A percentile compares a stretch with the other conserved stretches of the same genome.
Conservation (phyloP, 441 rosid species). For the Populus hybrid region DNA sequence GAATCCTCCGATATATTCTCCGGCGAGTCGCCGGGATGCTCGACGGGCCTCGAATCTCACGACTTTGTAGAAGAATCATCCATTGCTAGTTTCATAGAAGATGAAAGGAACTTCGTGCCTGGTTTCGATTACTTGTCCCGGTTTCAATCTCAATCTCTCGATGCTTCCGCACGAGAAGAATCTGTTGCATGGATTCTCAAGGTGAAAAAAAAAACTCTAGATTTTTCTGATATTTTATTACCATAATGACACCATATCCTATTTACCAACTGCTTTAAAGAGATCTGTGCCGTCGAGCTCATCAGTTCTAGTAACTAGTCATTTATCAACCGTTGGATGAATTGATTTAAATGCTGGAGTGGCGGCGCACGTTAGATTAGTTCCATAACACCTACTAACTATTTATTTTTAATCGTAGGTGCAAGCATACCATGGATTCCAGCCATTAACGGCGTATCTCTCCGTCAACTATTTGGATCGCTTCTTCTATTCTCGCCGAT, state of each 20-base stretch:
- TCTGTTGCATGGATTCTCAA: slow-evolving; percentile 96
- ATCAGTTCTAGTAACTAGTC: background rate
- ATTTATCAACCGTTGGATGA: slow-evolving; percentile 11
- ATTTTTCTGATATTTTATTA: slow-evolving; percentile 1
- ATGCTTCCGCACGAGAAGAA: slow-evolving; percentile 78
- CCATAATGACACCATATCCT: slow-evolving; percentile 14
- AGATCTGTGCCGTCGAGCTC: slow-evolving; percentile 27
- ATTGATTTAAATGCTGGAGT: background rate
- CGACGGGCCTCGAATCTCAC: slow-evolving; percentile 59
- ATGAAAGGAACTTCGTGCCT: slow-evolving; percentile 77
- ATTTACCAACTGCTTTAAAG: background rate
- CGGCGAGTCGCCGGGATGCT: slow-evolving; percentile 64
- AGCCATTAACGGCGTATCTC: slow-evolving; percentile 89
- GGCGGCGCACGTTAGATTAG: slow-evolving; percentile 1
- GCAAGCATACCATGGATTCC: slow-evolving; percentile 62
- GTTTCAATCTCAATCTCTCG: slow-evolving; percentile 66
- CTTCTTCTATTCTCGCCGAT: slow-evolving; percentile 57
- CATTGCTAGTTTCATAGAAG: slow-evolving; percentile 64
- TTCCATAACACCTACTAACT: background rate
- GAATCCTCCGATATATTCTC: slow-evolving; percentile 56
- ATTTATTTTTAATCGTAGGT: slow-evolving; percentile 39
- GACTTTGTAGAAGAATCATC: slow-evolving; percentile 58
- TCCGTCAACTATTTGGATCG: slow-evolving; percentile 95
- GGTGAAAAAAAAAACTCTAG: slow-evolving; percentile 32
- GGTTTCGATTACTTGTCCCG: slow-evolving; percentile 82